Evolutionary conservation across 441 rosid species (phyloP).

Genomic region (Populus hybrid): DNA sequence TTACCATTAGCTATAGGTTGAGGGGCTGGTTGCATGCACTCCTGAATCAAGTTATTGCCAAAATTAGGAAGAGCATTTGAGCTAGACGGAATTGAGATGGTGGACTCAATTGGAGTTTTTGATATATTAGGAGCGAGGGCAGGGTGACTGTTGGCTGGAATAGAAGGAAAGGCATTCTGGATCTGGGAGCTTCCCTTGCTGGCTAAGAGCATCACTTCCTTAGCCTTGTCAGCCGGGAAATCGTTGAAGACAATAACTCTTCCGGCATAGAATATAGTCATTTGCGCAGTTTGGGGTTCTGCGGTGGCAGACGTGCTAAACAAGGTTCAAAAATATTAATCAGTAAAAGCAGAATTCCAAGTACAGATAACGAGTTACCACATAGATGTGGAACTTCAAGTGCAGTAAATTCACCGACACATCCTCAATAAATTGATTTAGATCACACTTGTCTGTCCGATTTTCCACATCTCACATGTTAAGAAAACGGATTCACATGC

Average conservation of each 20-base stretch:
- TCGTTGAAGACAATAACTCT: conserved; percentile 66
- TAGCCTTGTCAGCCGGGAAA: conserved; percentile 67
- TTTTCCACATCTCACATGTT: too few relatives aligned
- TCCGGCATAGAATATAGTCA: conserved; percentile 80
- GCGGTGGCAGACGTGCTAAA: conserved; percentile 21
- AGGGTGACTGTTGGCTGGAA: conserved; percentile 3
- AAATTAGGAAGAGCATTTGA: conserved; percentile 26
- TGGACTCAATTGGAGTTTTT: conserved; percentile 32
- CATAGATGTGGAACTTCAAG: too few relatives aligned
- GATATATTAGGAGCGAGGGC: conserved; percentile 13
- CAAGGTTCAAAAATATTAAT: conserved; percentile 1
- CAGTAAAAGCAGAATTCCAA: background rate
- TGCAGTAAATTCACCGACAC: too few relatives aligned
- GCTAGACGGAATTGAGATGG: conserved; percentile 22
- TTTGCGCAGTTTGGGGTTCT: conserved; percentile 49
- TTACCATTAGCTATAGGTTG: conserved; percentile 49
- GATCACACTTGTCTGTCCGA: too few relatives aligned
- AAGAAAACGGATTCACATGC: background rate
- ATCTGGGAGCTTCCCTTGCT: conserved; percentile 38
- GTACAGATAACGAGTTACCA: background rate
- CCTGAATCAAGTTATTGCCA: conserved; percentile 29
- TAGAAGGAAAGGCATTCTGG: conserved; percentile 26
- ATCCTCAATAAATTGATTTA: too few relatives aligned
- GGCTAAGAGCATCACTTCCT: conserved; percentile 63
- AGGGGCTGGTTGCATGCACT: conserved; percentile 28